These are phyloP conservation scores for Mycena epipterygia DNA, from an alignment of 768 basidiomycete genomes.

Conservation along the genomic window DNA sequence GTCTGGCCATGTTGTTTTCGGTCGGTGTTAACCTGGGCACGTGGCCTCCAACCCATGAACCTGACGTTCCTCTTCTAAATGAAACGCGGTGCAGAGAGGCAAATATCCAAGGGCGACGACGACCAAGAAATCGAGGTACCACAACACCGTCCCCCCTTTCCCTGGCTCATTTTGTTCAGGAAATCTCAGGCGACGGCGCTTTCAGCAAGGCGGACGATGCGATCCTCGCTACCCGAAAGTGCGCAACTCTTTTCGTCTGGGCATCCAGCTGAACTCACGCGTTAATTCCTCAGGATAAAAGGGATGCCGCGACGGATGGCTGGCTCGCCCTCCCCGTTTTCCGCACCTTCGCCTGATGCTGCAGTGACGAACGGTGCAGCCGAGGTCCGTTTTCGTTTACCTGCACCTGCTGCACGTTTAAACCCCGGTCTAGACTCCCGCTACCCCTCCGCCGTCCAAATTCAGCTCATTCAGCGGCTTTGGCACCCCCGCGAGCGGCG, in stretches of 20 bases:
- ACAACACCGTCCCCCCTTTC: background rate
- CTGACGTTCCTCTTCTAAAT: conserved; percentile 46
- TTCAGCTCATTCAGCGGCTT: conserved; percentile 69
- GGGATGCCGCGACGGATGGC: conserved; percentile 66
- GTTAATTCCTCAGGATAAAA: conserved; percentile 69
- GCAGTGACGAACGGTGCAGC: conserved; percentile 32
- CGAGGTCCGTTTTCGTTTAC: conserved; percentile 42
- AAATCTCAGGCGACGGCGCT: conserved; percentile 51
- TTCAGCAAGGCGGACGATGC: conserved; percentile 75
- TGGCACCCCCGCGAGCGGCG: conserved; percentile 48
- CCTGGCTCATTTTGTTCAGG: conserved; percentile 47
- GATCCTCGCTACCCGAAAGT: conserved; percentile 70
- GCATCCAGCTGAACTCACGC: conserved; percentile 27
- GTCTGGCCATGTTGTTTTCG: no score
- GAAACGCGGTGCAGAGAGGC: conserved; percentile 84
- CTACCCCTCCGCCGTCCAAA: conserved; percentile 53
- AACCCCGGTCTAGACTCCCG: conserved; percentile 27
- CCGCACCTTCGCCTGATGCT: conserved; percentile 35
- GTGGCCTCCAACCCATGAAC: background rate
- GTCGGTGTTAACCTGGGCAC: background rate
- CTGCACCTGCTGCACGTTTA: background rate
- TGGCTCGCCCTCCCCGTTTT: conserved; percentile 29
- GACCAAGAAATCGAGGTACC: conserved; percentile 58
- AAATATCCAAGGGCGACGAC: conserved; percentile 70
- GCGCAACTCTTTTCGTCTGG: conserved; percentile 41